Conservation (phyloP, 2,329 filamentous ascomycete species). For the Chrysosporium queenslandicum region DNA sequence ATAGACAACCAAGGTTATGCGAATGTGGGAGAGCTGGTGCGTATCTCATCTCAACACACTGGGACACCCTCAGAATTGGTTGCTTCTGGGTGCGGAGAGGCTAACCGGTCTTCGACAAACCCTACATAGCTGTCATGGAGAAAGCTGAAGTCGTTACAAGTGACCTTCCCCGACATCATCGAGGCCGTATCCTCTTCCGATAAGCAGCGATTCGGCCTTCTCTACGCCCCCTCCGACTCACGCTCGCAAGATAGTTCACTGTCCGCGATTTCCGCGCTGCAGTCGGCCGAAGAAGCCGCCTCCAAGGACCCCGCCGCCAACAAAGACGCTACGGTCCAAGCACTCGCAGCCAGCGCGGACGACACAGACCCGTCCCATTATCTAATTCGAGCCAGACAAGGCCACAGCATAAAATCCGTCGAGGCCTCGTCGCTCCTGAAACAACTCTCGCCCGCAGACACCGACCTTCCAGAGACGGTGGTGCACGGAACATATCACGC, state of each 20-base stretch:
- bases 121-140: slow-evolving; percentile 44
- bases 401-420: slow-evolving; percentile 68
- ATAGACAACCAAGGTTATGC: slow-evolving; percentile 52
- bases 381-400: slow-evolving; percentile 91
- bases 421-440: slow-evolving; percentile 61
- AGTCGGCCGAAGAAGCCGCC: slow-evolving; percentile 15
- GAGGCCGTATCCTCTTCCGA: slow-evolving; percentile 62
- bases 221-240: slow-evolving; percentile 36
- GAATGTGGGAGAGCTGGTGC: slow-evolving; percentile 49
- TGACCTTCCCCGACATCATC: slow-evolving; percentile 65
- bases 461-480: slow-evolving; percentile 52
- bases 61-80: too few species aligned
- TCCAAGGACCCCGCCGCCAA: slow-evolving; percentile 18
- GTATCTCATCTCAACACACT: slow-evolving; percentile 25
- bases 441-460: slow-evolving; percentile 51
- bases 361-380: slow-evolving; percentile 53
- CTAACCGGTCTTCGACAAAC: background rate
- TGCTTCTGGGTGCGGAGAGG: background rate
- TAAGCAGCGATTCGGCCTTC: slow-evolving; percentile 83
- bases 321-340: slow-evolving; percentile 27
- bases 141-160: slow-evolving; percentile 56
- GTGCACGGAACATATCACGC: slow-evolving; percentile 84
- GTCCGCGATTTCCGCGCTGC: background rate
- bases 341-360: slow-evolving; percentile 29
- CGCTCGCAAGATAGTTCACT: background rate